A percentile compares a stretch with the other conserved stretches of the same genome.
Conservation (phyloP, 208 protist genomes). For the Leishmania guyanensis region DNA sequence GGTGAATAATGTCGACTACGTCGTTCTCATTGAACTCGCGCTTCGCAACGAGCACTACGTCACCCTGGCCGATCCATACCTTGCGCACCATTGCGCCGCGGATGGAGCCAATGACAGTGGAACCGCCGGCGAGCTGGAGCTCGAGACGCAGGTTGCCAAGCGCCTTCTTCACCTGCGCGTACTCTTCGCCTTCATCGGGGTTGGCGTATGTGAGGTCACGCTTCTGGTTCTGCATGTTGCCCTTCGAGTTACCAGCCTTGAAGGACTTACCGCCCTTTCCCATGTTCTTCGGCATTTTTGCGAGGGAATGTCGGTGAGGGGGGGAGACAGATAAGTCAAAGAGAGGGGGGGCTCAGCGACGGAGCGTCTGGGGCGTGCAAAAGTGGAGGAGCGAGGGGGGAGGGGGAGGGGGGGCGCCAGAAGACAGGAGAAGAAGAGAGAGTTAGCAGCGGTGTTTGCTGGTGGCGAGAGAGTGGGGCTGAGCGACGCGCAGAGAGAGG, state of each 20-base stretch:
- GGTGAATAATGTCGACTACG: slow-evolving; percentile 85
- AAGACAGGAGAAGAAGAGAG: background rate
- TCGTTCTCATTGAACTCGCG: slow-evolving; percentile 84
- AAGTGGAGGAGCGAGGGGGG: background rate
- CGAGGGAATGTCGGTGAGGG: background rate
- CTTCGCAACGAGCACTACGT: slow-evolving; percentile 83
- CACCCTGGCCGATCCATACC: slow-evolving; percentile 76
- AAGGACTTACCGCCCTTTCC: slow-evolving; percentile 97
- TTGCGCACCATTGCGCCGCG: slow-evolving; percentile 88
- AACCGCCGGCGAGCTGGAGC: slow-evolving; percentile 82
- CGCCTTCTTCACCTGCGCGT: slow-evolving; percentile 96
- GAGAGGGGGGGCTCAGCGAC: background rate
- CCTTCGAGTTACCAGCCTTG: slow-evolving; percentile 94
- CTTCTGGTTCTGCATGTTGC: slow-evolving; percentile 94
- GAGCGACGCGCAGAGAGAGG: background rate
- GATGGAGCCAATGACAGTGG: slow-evolving; percentile 78
- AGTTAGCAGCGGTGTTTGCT: background rate
- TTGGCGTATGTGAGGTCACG: slow-evolving; percentile 95
- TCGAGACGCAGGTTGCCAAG: slow-evolving; percentile 98
- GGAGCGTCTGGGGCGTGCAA: background rate
- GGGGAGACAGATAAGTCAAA: background rate
- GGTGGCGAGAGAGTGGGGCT: background rate
- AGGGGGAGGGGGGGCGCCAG: background rate
- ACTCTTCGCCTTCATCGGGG: slow-evolving; percentile 98
- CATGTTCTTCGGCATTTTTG: slow-evolving; percentile 93